Evolutionary conservation across 108 stramenopile species (phyloP), one percentile per base, ranked within the genome.

Genomic region (Cyclostephanos tholiformis): DNA sequence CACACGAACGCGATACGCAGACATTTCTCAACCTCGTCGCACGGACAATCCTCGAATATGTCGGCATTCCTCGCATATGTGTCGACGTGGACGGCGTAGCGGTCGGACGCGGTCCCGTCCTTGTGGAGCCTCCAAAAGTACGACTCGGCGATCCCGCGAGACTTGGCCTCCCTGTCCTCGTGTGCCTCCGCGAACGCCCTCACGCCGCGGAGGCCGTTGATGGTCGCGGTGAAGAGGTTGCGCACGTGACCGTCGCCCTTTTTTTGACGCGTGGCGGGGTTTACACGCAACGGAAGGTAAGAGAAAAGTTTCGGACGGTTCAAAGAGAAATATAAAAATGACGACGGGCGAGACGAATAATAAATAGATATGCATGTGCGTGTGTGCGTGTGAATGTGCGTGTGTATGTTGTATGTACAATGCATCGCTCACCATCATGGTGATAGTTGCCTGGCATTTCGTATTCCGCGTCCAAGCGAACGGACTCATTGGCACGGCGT

Each of bases 201-300:
- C 0, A 62, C 25, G 30, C 71, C 78, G 20, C 78, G 65, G 26
- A 79, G 32, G 16, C 78, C 78, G 68, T 71, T 57, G 17, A 79
- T 67, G 7, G 78, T 73, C 25, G 78, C 78, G 19, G 69, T 79
- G 50, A 72, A 79, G 9, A 79, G 59, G 56, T 79, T 79, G 44
- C 78, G 46, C 19, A 79, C 59, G 52, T 72, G 78, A 30, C 65
- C 67, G 50, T 79, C 78, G 0, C 78, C 78, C 35, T 60, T 32
- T n/a, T n/a, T n/a, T n/a, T n/a, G n/a, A n/a, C n/a, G n/a, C n/a
- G n/a, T n/a, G n/a, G n/a, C n/a, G n/a, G n/a, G n/a, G n/a, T n/a
- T n/a, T n/a, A n/a, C n/a, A n/a, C n/a, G n/a, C n/a, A n/a, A n/a
- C n/a, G n/a, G n/a, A n/a, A n/a, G n/a, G n/a, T n/a, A n/a, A n/a